Conservation (phyloP, 208 protist species). For the Jaenimonas drosophilae region DNA sequence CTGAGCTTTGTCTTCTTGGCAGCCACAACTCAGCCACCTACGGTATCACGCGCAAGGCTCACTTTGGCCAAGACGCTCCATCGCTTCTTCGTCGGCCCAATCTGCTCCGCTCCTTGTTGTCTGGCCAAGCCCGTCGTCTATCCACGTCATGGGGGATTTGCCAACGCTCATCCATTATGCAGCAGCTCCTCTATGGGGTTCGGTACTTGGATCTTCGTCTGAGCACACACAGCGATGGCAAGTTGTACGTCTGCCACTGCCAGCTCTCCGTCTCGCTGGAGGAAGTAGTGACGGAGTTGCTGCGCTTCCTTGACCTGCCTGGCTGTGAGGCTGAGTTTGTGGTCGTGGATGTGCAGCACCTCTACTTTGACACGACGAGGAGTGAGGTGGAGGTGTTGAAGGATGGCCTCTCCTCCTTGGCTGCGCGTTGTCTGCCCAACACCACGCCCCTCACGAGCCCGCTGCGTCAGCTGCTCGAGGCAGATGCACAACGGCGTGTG, state of each 20-base stretch:
- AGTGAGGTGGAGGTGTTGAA: constrained; percentile 13
- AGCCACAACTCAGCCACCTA: constrained; percentile 42
- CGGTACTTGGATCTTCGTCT: constrained; percentile 43
- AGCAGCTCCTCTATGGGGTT: constrained; percentile 38
- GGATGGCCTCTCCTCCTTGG: constrained; percentile 9
- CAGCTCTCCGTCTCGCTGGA: constrained; percentile 19
- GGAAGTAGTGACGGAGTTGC: constrained; percentile 13
- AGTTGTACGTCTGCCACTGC: constrained; percentile 27
- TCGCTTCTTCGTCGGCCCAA: constrained; percentile 5
- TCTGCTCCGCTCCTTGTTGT: constrained; percentile 5
- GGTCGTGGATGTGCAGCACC: constrained; percentile 43
- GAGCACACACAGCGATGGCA: neutral
- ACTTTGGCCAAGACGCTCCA: constrained; percentile 28
- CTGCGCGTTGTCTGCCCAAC: constrained; percentile 15
- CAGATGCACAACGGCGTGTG: constrained; percentile 12
- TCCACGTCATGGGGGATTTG: constrained; percentile 27
- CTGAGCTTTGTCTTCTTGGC: constrained; percentile 22
- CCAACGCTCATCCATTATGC: constrained; percentile 22
- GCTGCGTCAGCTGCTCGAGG: constrained; percentile 17
- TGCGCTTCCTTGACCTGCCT: constrained; percentile 12
- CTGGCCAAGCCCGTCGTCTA: constrained; percentile 11
- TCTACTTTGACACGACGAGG: constrained; percentile 10
- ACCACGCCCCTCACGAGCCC: constrained; percentile 13
- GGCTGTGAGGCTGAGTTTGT: constrained; percentile 24
- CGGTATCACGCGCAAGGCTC: constrained; percentile 10